Evolutionary conservation across 2,329 filamentous ascomycete genomes (phyloP), one percentile per base, ranked within the genome.

Genomic region (Anthostomella pinea): DNA sequence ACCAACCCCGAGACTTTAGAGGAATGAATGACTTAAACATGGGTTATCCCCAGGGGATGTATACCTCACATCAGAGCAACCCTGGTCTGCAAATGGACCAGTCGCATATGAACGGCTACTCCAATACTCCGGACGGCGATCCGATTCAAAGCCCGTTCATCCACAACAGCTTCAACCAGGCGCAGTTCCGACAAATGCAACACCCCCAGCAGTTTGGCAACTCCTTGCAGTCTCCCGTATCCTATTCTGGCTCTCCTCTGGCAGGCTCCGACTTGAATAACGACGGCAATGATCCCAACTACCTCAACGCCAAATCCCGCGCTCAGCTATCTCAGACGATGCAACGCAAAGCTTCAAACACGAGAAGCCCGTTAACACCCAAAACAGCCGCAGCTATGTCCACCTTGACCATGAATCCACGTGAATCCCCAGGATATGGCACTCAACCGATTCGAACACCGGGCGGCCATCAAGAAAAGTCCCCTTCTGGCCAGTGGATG

Each of bases 91-190:
- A 80, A 41, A 76, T 83, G 52, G 81, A 86, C 47, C 78, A 81
- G 43, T 69, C 75, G 30, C 81, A 85, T 39, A 81, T 88, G 57
- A 84, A 85, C 56, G 80, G 87, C 44, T 97, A 85, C 64, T 95
- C 91, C 14, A 87, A 87, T 60, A 95, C 90, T 2, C 90, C 91
- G 3, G 91, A 97, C 43, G 88, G 88, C 34, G 85, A 88, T 35
- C 89, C 91, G 5, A 91, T 95, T 43, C 87, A 94, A 57, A 96
- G 89, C 54, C 91, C 91, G 0, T 96, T 89, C 56, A 77, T 86
- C 26, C 79, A 85, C 51, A n/a, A n/a, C n/a, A 81, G 77, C 56
- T 93, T 90, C 68, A 84, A 82, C 64, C 85, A 85, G 56, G 73
- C 74, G 22, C 85, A 89, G 48, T 94, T 88, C 60, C 79, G 85